Base-by-base conservation (phyloP, 192 early-diverging fungal genomes). In the Lobosporangium transversale region DNA sequence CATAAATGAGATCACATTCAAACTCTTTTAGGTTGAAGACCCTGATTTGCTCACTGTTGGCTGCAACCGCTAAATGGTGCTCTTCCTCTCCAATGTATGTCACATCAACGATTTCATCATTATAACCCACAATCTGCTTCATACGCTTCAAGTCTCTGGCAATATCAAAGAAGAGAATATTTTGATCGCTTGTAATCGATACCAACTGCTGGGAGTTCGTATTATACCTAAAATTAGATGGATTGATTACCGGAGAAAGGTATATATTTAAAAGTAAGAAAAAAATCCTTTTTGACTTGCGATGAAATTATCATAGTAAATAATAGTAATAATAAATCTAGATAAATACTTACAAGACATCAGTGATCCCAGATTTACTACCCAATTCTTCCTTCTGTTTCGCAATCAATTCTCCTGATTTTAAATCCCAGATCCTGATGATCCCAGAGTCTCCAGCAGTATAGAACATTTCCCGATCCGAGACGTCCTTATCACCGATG, bases 61-160 rank as follows among this genome's bases (percentile, higher is more conserved):
- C 93, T 1, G 95, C 94, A 17, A 98, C 94, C 15, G 93, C 96
- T 65, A 98, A 60, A 58, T 93, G 87, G 1, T 51, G 67, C 53
- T 96, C 90, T 7, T 86, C 73, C 21, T 82, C 70, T 21, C 93
- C 95, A n/a, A 95, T 81, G 40, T 93, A 93, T 1, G 80, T 80
- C 48, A 98, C 67, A 69, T 96, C 96, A 15, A 98, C 89, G 32
- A 99, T 88, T 62, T 99, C 98, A 58, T 99, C 94, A 62, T 98
- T 98, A 79, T 96, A 95, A 35, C 98, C 98, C 6, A 94, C 90
- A 75, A 98, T 90, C 78, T 96, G 93, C 60, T 91, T 92, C 21
- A 85, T 76, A 4, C 89, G 86, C 65, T 86, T 82, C 23, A 93
- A 67, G 35, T 71, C 64, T 12, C 78, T 66, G 11, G 62, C 53